Percentiles rank a stretch among this genome's conserved stretches.
Conservation (phyloP, 2,329 filamentous ascomycete genomes). For the Alternaria sp. region DNA sequence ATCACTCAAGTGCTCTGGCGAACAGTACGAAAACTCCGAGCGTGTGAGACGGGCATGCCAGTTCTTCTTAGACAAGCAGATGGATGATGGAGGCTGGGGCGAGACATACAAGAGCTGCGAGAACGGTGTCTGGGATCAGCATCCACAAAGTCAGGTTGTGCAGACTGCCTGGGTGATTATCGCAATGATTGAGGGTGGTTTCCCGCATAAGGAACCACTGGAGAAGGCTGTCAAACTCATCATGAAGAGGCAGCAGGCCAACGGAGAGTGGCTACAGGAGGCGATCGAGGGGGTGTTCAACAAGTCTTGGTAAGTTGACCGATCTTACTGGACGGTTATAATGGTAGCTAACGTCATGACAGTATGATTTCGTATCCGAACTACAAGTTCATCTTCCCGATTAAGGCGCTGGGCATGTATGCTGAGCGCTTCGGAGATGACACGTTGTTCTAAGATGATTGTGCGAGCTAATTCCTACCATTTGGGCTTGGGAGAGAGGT, state of each 20-base stretch:
- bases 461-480: too few species aligned
- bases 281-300: constrained; percentile 98
- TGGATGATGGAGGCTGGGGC: constrained; percentile 92
- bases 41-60: constrained; percentile 78
- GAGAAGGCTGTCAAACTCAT: constrained; percentile 79
- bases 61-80: constrained; percentile 85
- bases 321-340: neutral
- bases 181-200: constrained; percentile 81
- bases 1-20: constrained; percentile 80
- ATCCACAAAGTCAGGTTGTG: constrained; percentile 85
- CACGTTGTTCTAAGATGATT: constrained; percentile 21
- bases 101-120: constrained; percentile 92
- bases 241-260: constrained; percentile 82
- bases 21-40: constrained; percentile 78
- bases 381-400: constrained; percentile 96
- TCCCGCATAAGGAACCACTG: constrained; percentile 76
- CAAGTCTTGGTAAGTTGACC: constrained; percentile 79
- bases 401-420: constrained; percentile 94
- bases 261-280: constrained; percentile 95
- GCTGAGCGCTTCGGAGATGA: constrained; percentile 54
- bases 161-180: constrained; percentile 93
- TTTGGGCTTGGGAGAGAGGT: neutral
- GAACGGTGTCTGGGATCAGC: constrained; percentile 76
- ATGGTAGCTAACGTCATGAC: constrained; percentile 21
- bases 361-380: constrained; percentile 99